Evolutionary conservation across 305 asterid species (phyloP), one percentile per base, ranked within the genome.

Genomic region (Nicotiana rustica): DNA sequence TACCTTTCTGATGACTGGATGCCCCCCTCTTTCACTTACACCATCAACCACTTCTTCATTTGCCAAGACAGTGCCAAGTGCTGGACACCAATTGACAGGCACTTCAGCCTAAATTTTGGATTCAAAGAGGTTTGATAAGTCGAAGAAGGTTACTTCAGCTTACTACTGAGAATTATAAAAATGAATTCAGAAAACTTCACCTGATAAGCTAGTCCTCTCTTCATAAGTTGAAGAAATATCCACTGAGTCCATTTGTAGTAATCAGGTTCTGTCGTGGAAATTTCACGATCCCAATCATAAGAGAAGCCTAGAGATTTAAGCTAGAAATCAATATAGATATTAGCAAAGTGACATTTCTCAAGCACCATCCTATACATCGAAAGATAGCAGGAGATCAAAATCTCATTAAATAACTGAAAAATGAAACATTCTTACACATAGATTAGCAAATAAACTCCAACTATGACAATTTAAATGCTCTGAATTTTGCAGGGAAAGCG

Each of bases 21-120:
- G 98, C 66, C 98, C 99, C 79, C 99, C 99, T 66, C 99, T 97
- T 90, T 96, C 98, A 47, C 99, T 96, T 70, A 96, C 94, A 81
- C 99, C 99, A 86, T 96, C 99, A 80, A 96, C 90, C 83, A 96
- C 94, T 88, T 94, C 98, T 89, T 96, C 99, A 86, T 96, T 96
- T 61, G 98, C 98, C 92, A 96, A 86, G 77, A 96, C 98, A 84
- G 99, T 96, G 83, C 99, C 99, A 79, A 96, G 98, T 69, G 97
- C 98, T 88, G 99, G 99, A 88, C 99, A 96, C 99, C 99, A 96
- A 88, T 96, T 94, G 84, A 96, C 99, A 76, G 98, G 99, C 81
- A 96, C 99, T 90, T 96, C 99, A 82, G 98, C 99, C 99, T 96
- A 52, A 83, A 44, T 47, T 73, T 78, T 60, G 31, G 70, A 82